phyloP scores from a whole-genome alignment of 139 green algal genomes.

The Haematococcus sp. region DNA sequence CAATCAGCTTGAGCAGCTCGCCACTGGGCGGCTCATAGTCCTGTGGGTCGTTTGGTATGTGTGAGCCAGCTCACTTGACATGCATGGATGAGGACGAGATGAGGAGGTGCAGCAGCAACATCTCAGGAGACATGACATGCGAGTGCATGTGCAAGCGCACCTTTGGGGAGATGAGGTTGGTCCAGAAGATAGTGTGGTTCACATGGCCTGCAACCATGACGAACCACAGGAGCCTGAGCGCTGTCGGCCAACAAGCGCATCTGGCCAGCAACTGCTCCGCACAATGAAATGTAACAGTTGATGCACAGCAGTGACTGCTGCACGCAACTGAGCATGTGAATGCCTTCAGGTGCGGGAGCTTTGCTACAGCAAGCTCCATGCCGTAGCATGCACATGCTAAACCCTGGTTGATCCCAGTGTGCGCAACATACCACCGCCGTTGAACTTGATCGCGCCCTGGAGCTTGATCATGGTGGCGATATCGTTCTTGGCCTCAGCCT shows the following conservation, averaged over 20 bases:
- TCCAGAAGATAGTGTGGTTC: conserved; percentile 98
- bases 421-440: conserved; percentile 76
- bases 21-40: conserved; percentile 77
- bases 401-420: too few relatives aligned
- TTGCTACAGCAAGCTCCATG: too few relatives aligned
- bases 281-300: too few relatives aligned
- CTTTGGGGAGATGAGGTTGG: conserved; percentile 83
- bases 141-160: conserved; percentile 30
- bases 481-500: conserved; percentile 78
- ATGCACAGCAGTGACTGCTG: too few relatives aligned
- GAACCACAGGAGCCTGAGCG: too few relatives aligned
- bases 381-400: too few relatives aligned
- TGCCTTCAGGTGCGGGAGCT: too few relatives aligned
- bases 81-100: background rate
- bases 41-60: too few relatives aligned
- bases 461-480: conserved; percentile 75
- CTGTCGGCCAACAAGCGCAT: too few relatives aligned
- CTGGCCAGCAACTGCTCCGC: too few relatives aligned
- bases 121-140: background rate
- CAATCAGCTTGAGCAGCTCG: conserved; percentile 71
- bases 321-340: too few relatives aligned
- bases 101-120: too few relatives aligned
- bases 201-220: conserved; percentile 78
- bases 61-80: background rate
- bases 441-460: conserved; percentile 93